These are phyloP conservation scores for Litsea cubeba DNA, from an alignment of 164 flowering plant genomes.

Conservation along the genomic window DNA sequence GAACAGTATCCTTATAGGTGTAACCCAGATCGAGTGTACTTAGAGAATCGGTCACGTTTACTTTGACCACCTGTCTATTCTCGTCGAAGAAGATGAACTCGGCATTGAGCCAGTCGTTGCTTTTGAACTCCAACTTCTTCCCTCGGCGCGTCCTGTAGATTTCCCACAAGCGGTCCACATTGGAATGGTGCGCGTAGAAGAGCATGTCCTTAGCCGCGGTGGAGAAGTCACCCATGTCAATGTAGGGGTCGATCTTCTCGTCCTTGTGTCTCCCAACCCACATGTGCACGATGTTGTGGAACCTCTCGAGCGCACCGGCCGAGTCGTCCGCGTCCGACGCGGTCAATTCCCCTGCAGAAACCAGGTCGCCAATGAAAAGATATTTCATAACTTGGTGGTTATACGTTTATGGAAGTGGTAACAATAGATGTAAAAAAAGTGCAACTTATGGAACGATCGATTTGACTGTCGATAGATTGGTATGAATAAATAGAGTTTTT, in stretches of 20 bases:
- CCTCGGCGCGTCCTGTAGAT: not conserved
- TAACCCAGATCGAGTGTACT: not conserved
- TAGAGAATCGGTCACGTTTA: conserved; percentile 1
- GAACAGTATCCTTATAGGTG: conserved; percentile 3
- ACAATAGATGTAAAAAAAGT: too few species aligned
- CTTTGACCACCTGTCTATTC: conserved; percentile 2
- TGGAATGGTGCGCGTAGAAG: not conserved
- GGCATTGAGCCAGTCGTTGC: not conserved
- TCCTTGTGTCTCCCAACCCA: not conserved
- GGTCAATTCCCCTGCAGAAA: not conserved
- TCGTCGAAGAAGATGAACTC: conserved; percentile 10
- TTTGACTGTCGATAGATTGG: too few species aligned
- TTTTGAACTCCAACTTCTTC: not conserved
- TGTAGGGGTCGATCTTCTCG: not conserved
- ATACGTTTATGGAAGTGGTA: too few species aligned
- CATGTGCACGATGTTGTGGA: not conserved
- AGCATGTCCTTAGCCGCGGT: not conserved
- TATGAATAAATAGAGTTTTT: too few species aligned
- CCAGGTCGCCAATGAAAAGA: not conserved
- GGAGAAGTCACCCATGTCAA: not conserved
- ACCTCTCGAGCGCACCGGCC: not conserved
- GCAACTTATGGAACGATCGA: too few species aligned
- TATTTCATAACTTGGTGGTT: too few species aligned
- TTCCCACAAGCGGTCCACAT: not conserved
- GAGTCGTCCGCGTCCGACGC: not conserved